Percentiles rank a stretch among this genome's conserved stretches.
phyloP scores from a whole-genome alignment of 768 basidiomycete genomes.

The Macrolepiota fuliginosa region DNA sequence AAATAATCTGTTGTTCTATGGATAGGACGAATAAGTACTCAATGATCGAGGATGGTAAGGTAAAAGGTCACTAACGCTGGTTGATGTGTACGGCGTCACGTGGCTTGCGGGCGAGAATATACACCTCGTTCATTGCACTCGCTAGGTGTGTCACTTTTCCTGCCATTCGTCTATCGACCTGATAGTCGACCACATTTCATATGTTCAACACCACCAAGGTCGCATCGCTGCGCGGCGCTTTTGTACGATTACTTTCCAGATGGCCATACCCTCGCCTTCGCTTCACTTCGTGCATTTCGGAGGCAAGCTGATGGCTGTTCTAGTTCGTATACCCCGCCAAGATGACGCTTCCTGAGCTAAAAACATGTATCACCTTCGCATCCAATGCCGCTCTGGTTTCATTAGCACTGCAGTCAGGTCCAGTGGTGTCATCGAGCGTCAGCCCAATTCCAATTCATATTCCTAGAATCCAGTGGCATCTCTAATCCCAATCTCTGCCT shows the following conservation, averaged over 20 bases:
- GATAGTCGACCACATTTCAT: slow-evolving; percentile 12
- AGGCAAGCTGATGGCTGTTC: slow-evolving; percentile 10
- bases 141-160: slow-evolving; percentile 16
- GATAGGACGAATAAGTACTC: no score
- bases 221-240: slow-evolving; percentile 6
- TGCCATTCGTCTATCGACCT: slow-evolving; percentile 5
- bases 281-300: slow-evolving; percentile 14
- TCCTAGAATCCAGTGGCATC: no score
- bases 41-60: no score
- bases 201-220: neutral
- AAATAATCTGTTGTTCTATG: no score
- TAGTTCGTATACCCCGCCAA: neutral
- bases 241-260: neutral
- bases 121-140: no score
- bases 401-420: slow-evolving; percentile 1
- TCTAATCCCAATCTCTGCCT: no score
- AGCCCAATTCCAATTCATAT: no score
- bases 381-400: neutral
- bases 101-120: no score
- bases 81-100: no score
- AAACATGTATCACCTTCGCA: slow-evolving; percentile 2
- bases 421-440: neutral
- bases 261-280: neutral
- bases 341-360: neutral
- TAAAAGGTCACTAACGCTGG: no score